Conservation (phyloP, 345 rosid species). For the Kernera saxatilis region DNA sequence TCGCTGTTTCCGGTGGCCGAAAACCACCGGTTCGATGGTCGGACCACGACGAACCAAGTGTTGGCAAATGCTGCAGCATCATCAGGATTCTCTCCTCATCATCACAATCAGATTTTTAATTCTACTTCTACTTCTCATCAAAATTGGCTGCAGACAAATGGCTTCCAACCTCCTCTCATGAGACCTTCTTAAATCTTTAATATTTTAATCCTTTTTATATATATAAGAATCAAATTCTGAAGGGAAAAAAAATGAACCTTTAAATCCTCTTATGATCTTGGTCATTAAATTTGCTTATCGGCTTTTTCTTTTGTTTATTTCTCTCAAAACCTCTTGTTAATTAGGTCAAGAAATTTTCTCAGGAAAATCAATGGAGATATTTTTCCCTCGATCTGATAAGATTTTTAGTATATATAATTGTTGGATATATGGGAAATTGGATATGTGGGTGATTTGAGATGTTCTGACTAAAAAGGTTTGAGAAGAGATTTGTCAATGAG, state of each 20-base stretch:
- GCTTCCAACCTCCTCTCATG: constrained; percentile 31
- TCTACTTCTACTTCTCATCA: constrained; percentile 28
- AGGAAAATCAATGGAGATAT: not conserved
- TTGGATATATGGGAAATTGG: constrained; percentile 14
- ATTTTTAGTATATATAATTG: not conserved
- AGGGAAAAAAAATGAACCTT: not conserved
- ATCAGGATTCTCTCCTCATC: constrained; percentile 97
- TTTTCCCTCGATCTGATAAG: not conserved
- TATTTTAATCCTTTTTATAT: not conserved
- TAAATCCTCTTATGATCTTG: not conserved
- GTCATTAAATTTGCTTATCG: not conserved
- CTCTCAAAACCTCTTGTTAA: not conserved
- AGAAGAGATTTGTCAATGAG: constrained; percentile 33
- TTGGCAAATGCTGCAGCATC: constrained; percentile 99
- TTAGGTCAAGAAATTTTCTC: not conserved
- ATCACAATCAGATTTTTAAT: constrained; percentile 31
- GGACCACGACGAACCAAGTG: constrained; percentile 39
- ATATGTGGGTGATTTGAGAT: constrained; percentile 29
- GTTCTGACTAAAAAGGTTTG: constrained; percentile 32
- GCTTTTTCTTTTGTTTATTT: not conserved
- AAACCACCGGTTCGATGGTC: constrained; percentile 32
- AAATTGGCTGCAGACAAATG: constrained; percentile 37
- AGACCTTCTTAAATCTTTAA: constrained; percentile 27
- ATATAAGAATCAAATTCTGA: not conserved
- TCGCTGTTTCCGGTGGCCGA: constrained; percentile 44